phyloP scores from a whole-genome alignment of 2,329 filamentous ascomycete species.

The Penicillium brasilianum region DNA sequence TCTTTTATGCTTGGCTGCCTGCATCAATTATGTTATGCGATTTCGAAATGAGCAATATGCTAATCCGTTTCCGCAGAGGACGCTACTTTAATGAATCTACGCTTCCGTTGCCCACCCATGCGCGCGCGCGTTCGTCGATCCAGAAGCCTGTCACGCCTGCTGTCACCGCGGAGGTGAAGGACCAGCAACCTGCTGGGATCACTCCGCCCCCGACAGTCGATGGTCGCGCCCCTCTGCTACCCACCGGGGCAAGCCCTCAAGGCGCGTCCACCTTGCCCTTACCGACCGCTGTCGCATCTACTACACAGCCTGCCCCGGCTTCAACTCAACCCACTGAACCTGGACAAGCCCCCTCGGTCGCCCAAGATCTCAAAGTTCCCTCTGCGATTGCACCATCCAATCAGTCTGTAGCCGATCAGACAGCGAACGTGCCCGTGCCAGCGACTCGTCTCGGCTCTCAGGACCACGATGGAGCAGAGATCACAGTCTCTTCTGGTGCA shows the following conservation, averaged over 20 bases:
- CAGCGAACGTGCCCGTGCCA: constrained; percentile 21
- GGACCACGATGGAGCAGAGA: constrained; percentile 29
- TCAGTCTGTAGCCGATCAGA: constrained; percentile 45
- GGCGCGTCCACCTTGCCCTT: constrained; percentile 8
- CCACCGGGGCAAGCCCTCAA: constrained; percentile 16
- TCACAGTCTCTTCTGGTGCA: constrained; percentile 27
- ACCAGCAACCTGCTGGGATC: constrained; percentile 44
- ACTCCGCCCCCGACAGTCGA: constrained; percentile 26
- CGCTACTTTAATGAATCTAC: constrained; percentile 62
- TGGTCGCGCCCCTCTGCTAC: constrained; percentile 18
- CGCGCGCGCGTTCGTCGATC: constrained; percentile 30
- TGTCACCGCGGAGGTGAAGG: constrained; percentile 32
- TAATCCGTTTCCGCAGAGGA: constrained; percentile 51
- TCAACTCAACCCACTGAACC: constrained; percentile 16
- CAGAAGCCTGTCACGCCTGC: constrained; percentile 38
- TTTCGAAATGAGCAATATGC: constrained; percentile 17
- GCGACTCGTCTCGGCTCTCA: constrained; percentile 34
- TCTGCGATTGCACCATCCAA: constrained; percentile 49
- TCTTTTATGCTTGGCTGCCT: neutral
- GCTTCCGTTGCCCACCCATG: constrained; percentile 50
- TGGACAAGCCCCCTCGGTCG: constrained; percentile 16
- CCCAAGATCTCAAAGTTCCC: constrained; percentile 18
- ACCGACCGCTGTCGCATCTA: constrained; percentile 15
- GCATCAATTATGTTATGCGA: neutral
- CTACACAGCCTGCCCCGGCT: constrained; percentile 15